These are phyloP conservation scores for Yarrowia divulgata DNA, from an alignment of 805 yeast genomes.

Conservation along the genomic window DNA sequence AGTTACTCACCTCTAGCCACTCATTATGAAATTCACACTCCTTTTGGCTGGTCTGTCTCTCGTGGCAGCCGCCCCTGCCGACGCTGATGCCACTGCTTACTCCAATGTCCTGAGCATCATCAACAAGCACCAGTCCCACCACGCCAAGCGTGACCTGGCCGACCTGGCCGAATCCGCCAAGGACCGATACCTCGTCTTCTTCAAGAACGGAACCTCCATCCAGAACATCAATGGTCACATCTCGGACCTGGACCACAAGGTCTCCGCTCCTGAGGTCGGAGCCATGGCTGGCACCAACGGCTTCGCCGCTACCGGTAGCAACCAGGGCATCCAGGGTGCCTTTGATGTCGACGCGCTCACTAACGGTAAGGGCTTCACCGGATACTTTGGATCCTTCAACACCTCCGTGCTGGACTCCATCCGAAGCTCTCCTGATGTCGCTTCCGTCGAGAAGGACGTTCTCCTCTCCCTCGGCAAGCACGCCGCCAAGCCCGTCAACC, in stretches of 20 bases:
- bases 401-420: slow-evolving; percentile 19
- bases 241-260: slow-evolving; percentile 20
- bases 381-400: slow-evolving; percentile 37
- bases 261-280: neutral
- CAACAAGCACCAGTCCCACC: slow-evolving; percentile 33
- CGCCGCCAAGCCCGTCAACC: slow-evolving; percentile 18
- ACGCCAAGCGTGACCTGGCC: slow-evolving; percentile 29
- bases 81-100: slow-evolving; percentile 30
- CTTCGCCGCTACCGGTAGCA: slow-evolving; percentile 12
- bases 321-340: slow-evolving; percentile 35
- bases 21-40: slow-evolving; percentile 35
- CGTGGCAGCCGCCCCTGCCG: slow-evolving; percentile 34
- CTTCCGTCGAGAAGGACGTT: slow-evolving; percentile 72
- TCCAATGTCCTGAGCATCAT: slow-evolving; percentile 28
- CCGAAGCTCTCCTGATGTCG: slow-evolving; percentile 26
- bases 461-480: slow-evolving; percentile 53
- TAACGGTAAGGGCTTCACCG: slow-evolving; percentile 28
- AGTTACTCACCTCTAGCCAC: slow-evolving; percentile 18
- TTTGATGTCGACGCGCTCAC: slow-evolving; percentile 19
- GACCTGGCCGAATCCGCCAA: slow-evolving; percentile 11
- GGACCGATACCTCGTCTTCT: slow-evolving; percentile 34
- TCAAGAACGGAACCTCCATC: slow-evolving; percentile 26
- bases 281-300: slow-evolving; percentile 32
- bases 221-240: slow-evolving; percentile 32
- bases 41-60: slow-evolving; percentile 34